Evolutionary conservation across 148 eudicot species (phyloP), one percentile per base, ranked within the genome.

Genomic region (Nyssa sinensis): DNA sequence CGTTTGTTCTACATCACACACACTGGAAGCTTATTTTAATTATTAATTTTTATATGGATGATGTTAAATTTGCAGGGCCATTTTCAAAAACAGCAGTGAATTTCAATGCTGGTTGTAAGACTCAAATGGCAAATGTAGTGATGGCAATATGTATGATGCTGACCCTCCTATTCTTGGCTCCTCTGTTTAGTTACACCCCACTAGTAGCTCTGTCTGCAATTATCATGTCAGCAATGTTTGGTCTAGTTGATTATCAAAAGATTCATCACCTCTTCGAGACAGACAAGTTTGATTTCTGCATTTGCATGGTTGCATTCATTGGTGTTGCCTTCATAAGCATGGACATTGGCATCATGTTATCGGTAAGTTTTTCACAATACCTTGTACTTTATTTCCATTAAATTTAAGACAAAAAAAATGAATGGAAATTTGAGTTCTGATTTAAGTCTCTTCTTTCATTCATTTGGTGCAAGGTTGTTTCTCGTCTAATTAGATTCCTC

Each of bases 81-180:
- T 95, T 95, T 81, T 95, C 99, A 9, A 89, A 88, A 78, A 90
- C 99, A 0, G 99, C 99, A 1, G 99, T 95, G 33, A 95, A 95
- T 61, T 80, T 71, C 75, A 93, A 86, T 13, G 94, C 99, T 0
- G 99, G 99, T 7, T 88, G 94, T 77, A 92, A 78, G 71, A 83
- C 96, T 0, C 83, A 81, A 57, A 93, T 95, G 96, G 51, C 99
- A 1, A 95, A 92, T 44, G 83, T 91, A 7, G 93, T 92, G 27
- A 87, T 86, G 91, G 86, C 96, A 8, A 6, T 84, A 1, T 83
- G 87, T 41, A 84, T 95, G 92, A 49, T 92, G 89, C 66, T 95
- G 28, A 88, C 91, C 0, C 79, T 95, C 34, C 59, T 92, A 44
- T 77, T 95, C 73, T 80, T 95, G 66, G 97, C 99, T 53, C 99